Evolutionary conservation across 1,139 yeast genomes (phyloP).

Genomic region (Taphrina populina): DNA sequence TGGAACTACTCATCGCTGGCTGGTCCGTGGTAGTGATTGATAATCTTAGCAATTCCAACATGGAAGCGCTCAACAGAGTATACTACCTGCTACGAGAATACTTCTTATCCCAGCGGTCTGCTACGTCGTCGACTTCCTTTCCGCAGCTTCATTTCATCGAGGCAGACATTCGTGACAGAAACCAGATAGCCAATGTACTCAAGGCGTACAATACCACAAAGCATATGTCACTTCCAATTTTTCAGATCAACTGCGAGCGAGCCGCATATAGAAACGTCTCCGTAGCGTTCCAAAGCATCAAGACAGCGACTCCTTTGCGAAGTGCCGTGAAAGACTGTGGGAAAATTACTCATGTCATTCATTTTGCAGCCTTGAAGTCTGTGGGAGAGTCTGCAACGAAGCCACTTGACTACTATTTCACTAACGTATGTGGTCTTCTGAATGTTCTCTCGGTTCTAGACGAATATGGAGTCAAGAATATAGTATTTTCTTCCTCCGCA

Average conservation of each 20-base stretch:
- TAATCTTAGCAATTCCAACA: conserved; percentile 65
- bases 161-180: conserved; percentile 59
- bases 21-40: conserved; percentile 70
- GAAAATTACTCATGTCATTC: conserved; percentile 62
- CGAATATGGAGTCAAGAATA: conserved; percentile 49
- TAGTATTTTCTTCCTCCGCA: conserved; percentile 76
- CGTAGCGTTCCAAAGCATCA: conserved; percentile 8
- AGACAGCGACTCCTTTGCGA: conserved; percentile 11
- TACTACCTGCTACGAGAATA: conserved; percentile 54
- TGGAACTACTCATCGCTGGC: conserved; percentile 63
- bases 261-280: conserved; percentile 14
- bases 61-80: conserved; percentile 66
- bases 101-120: conserved; percentile 23
- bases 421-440: conserved; percentile 67
- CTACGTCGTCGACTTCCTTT: not conserved
- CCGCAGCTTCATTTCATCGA: conserved; percentile 52
- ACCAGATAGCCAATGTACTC: conserved; percentile 54
- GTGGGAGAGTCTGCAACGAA: conserved; percentile 76
- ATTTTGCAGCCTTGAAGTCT: conserved; percentile 84
- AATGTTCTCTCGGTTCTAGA: conserved; percentile 58
- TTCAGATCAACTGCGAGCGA: not conserved
- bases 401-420: conserved; percentile 67
- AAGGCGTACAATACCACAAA: conserved; percentile 46
- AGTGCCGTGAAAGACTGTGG: not conserved
- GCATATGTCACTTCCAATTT: not conserved